phyloP scores from a whole-genome alignment of 257 asterid species.

The Lycium ferocissimum region DNA sequence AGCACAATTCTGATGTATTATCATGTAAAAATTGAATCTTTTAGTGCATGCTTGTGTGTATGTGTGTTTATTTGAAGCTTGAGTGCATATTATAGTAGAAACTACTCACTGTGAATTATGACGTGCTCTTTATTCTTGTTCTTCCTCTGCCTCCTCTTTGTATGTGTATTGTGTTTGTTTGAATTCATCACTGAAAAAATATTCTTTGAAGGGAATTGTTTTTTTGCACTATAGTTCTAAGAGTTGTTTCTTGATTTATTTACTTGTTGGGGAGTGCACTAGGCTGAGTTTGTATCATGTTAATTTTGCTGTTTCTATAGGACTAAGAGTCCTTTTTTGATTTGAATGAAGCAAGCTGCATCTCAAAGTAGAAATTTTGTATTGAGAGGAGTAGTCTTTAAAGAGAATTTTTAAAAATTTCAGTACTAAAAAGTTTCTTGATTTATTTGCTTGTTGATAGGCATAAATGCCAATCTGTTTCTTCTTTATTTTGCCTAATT shows the following conservation, averaged over 20 bases:
- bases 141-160: neutral
- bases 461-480: neutral
- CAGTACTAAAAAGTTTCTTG: neutral
- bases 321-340: neutral
- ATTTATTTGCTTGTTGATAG: neutral
- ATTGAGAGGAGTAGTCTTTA: neutral
- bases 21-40: neutral
- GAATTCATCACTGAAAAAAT: no score
- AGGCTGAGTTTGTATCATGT: neutral
- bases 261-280: neutral
- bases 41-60: neutral
- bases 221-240: neutral
- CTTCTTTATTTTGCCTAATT: no score
- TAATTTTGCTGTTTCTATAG: neutral
- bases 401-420: neutral
- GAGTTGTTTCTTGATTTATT: neutral
- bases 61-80: constrained; percentile 1
- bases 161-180: neutral
- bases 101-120: neutral
- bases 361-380: neutral
- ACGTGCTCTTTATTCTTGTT: neutral
- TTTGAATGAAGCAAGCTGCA: neutral
- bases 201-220: no score
- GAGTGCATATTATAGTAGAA: neutral
- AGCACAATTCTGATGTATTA: neutral